phyloP scores from a whole-genome alignment of 495 filamentous ascomycete genomes.

The Margaritispora aquatica region DNA sequence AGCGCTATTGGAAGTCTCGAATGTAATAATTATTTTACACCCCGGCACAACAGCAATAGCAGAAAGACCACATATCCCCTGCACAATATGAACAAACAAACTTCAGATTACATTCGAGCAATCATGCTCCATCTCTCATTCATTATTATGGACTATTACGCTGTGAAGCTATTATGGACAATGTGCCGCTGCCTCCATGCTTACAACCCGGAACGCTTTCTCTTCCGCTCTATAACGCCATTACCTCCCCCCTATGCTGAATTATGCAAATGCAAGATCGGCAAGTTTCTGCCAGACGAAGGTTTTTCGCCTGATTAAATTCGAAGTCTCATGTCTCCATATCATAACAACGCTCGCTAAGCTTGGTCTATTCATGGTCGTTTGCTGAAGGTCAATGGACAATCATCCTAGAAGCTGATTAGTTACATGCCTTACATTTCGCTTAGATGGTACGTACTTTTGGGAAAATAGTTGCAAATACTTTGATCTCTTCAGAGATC shows the following conservation, averaged over 20 bases:
- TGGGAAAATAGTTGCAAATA: slow-evolving; percentile 97
- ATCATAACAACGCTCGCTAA: not conserved
- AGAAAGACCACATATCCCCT: not conserved
- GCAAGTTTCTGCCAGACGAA: not conserved
- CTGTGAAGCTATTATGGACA: not conserved
- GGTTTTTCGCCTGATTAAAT: not conserved
- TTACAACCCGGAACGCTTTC: not conserved
- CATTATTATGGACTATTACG: not conserved
- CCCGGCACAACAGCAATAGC: not conserved
- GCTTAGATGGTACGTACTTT: slow-evolving; percentile 53
- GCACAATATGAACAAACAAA: not conserved
- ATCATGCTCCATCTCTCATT: not conserved
- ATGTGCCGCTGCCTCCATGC: not conserved
- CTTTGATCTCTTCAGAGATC: slow-evolving; percentile 87
- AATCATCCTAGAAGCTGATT: slow-evolving; percentile 45
- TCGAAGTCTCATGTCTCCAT: not conserved
- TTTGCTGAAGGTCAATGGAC: slow-evolving; percentile 53
- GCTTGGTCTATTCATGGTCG: slow-evolving; percentile 8
- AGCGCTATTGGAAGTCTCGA: too few relatives aligned
- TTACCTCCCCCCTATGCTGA: not conserved
- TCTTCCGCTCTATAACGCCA: not conserved
- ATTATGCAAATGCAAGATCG: not conserved
- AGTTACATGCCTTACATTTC: slow-evolving; percentile 5
- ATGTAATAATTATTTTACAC: too few relatives aligned
- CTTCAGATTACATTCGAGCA: not conserved